Percentiles rank a stretch among this genome's conserved stretches.
These are phyloP conservation scores for Solanum microdontum DNA, from an alignment of 257 asterid species.

Conservation along the genomic window DNA sequence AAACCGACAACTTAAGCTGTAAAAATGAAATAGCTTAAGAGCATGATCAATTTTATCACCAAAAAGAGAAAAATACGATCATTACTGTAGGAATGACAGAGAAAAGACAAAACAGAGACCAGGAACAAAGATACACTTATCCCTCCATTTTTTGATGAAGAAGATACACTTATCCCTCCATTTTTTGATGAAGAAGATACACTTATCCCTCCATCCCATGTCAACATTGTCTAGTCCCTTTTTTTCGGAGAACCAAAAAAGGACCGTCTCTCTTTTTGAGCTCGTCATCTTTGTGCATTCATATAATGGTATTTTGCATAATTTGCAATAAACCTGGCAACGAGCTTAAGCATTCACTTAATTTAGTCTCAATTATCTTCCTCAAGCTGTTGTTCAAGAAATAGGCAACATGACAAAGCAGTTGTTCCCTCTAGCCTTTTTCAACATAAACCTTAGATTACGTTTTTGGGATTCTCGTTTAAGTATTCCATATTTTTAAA, in stretches of 20 bases:
- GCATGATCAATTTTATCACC: neutral
- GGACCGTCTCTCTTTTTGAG: neutral
- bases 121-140: neutral
- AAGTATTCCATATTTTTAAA: neutral
- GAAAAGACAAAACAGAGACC: neutral
- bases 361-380: neutral
- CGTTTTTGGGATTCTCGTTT: neutral
- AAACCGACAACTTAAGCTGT: neutral
- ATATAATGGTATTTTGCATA: neutral
- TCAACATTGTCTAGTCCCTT: neutral
- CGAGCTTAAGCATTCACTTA: neutral
- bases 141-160: neutral
- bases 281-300: neutral
- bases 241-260: neutral
- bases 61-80: neutral
- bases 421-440: neutral
- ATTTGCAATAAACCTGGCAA: neutral
- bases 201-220: neutral
- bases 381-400: neutral
- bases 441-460: neutral
- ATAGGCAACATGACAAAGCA: neutral
- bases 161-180: neutral
- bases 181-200: neutral
- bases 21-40: neutral
- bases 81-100: neutral